Evolutionary conservation across 1,284 basidiomycete genomes (phyloP).

Genomic region (Fistulinella cinereoalba): DNA sequence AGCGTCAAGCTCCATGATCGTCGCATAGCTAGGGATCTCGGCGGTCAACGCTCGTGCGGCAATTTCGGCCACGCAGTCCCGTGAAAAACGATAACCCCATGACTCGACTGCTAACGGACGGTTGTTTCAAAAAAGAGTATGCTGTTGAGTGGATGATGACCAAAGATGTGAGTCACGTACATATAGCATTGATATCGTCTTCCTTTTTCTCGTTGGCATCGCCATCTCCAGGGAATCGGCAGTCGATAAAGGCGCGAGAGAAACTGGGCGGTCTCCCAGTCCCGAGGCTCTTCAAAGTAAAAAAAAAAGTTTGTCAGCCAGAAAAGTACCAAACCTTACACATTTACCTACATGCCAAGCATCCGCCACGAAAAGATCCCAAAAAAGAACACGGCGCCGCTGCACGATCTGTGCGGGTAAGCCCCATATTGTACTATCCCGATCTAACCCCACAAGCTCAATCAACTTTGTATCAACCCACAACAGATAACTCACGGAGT

Average conservation of each 20-base stretch:
- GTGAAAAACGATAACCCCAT: slow-evolving; percentile 63
- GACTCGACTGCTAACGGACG: slow-evolving; percentile 49
- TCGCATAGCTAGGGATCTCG: slow-evolving; percentile 59
- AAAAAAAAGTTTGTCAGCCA: slow-evolving; percentile 14
- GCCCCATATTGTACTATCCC: slow-evolving; percentile 54
- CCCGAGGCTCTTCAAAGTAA: slow-evolving; percentile 45
- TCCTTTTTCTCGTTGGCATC: slow-evolving; percentile 28
- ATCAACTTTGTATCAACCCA: slow-evolving; percentile 9
- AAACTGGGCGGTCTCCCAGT: slow-evolving; percentile 65
- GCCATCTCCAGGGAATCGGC: slow-evolving; percentile 47
- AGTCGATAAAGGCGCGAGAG: slow-evolving; percentile 56
- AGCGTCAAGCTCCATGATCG: slow-evolving; percentile 69
- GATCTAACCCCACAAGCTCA: slow-evolving; percentile 41
- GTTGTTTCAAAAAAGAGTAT: neutral
- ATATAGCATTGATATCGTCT: slow-evolving; percentile 19
- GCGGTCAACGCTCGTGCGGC: slow-evolving; percentile 60
- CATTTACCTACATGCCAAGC: slow-evolving; percentile 43
- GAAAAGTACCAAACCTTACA: neutral
- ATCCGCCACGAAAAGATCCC: slow-evolving; percentile 56
- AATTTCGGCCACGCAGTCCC: slow-evolving; percentile 64
- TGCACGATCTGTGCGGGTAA: slow-evolving; percentile 52
- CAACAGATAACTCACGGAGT: slow-evolving; percentile 43
- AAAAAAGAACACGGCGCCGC: slow-evolving; percentile 53
- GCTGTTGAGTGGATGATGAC: neutral
- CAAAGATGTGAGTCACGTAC: slow-evolving; percentile 16